Base-by-base conservation (phyloP, 2,329 filamentous ascomycete species). In the Fusarium virguliforme region DNA sequence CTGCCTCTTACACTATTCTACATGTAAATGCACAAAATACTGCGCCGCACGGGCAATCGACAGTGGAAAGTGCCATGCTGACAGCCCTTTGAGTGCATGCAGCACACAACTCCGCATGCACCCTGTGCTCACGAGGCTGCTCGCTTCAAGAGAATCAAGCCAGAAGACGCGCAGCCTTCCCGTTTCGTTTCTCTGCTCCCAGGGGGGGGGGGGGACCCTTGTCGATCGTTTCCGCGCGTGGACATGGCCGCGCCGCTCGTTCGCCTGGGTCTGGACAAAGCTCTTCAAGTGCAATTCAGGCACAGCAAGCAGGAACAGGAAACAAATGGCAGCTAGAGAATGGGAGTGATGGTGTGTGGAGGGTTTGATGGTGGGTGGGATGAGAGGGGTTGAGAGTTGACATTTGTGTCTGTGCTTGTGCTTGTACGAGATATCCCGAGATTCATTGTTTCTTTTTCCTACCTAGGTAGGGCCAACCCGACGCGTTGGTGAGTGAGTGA, bases 141-240 rank as follows among this genome's bases (percentile, higher is more conserved):
- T 48, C 43, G 43, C 43, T 48, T 48, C 24, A n/a, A 40, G 43
- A 66, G 48, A 40, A 63, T 67, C 22, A 59, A 50, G 54, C 68
- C 43, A 65, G 43, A 60, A 64, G 41, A 38, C 53, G 62, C 62
- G 51, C 60, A 63, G 68, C 41, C 48, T 74, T 68, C 71, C 71
- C 68, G 71, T 73, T 75, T 73, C 46, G 73, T 75, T 75, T 75
- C 69, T 60, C 22, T 26, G 18, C 15, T 3, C n/a, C 67, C 60
- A 2, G 18, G 18, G 18, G 18, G 18, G 18, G 18, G 18, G 30
- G 68, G 70, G 69, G 59, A 65, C 62, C 72, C 72, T 64, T 63
- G 72, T 60, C 62, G 64, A 74, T 74, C 67, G 62, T 65, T 68
- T 64, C 69, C 72, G 66, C 22, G 60, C 26, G 43, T 70, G 65